Base-by-base conservation (phyloP, 441 rosid genomes). In the Adansonia grandidieri region DNA sequence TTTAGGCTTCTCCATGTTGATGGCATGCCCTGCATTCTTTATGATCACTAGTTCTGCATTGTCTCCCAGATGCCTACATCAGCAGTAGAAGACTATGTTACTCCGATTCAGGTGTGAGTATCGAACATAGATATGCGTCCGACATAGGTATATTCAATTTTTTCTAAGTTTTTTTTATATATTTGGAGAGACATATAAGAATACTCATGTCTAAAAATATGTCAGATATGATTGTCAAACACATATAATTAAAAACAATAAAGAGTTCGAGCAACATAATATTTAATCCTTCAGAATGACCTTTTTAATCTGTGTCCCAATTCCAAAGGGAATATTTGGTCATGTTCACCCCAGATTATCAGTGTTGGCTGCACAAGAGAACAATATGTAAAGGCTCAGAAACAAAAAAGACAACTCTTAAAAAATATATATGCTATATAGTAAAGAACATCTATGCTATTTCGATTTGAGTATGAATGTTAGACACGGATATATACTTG, bases 21-120 rank as follows among this genome's bases (percentile, higher is more conserved):
- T 67, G 40, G 97, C 95, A 76, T 93, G 98, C 47, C 97, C 98
- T 44, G 82, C 92, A 44, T 90, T 88, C 88, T 89, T 89, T 69
- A 93, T 67, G 24, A 91, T 67, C 74, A 84, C 89, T 24, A 93
- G 69, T 32, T 87, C 78, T 48, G 95, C 91, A 83, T 90, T 80
- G 47, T 88, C 97, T 64, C 91, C 93, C 40, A 92, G 78, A 79
- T 95, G 89, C 82, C 97, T 91, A 87, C 80, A 80, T 45, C 40
- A 5, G 67, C 56, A 19, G 24, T 8, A 76, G 47, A 64, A 28
- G 60, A 20, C 32, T 58, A 58, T 19, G 9, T 57, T 57, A 17
- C 22, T 57, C 10, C 11, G 62, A 7, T 17, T 7, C 6, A 5
- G 44, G 6, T 40, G 6, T 40, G 2, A 40, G 44, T 40, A 5